Conservation (phyloP, 129 eudicot species). For the Centella asiatica region DNA sequence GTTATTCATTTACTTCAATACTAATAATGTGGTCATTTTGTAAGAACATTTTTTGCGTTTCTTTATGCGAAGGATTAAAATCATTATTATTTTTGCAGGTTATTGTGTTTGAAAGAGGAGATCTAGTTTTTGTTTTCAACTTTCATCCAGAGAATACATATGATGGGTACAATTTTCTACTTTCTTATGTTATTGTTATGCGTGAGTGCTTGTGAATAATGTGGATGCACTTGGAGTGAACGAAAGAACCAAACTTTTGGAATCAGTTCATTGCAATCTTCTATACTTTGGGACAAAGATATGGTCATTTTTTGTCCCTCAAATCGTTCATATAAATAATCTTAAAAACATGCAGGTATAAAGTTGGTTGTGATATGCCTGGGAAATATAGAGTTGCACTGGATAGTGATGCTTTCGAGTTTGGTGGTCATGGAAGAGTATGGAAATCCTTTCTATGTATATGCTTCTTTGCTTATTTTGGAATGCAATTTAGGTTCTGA, state of each 20-base stretch:
- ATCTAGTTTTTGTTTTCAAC: slow-evolving; percentile 85
- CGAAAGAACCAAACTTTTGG: slow-evolving; percentile 1
- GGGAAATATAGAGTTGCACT: slow-evolving; percentile 94
- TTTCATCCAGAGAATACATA: slow-evolving; percentile 82
- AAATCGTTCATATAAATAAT: no score
- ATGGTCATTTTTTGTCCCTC: no score
- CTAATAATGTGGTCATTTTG: no score
- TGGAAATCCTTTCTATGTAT: slow-evolving; percentile 19
- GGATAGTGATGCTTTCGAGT: slow-evolving; percentile 91
- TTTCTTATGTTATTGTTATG: no score
- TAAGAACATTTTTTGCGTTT: slow-evolving; percentile 4
- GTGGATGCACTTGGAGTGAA: slow-evolving; percentile 6
- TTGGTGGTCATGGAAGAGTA: slow-evolving; percentile 98
- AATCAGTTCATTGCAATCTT: neutral
- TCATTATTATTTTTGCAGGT: slow-evolving; percentile 47
- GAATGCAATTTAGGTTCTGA: neutral
- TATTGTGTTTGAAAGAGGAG: slow-evolving; percentile 93
- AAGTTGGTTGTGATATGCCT: slow-evolving; percentile 95
- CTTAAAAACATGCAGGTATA: slow-evolving; percentile 47
- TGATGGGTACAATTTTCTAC: slow-evolving; percentile 61
- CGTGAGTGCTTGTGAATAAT: neutral
- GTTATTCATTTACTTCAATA: neutral
- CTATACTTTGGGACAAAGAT: no score
- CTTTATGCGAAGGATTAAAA: slow-evolving; percentile 33
- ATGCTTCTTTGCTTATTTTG: neutral